Evolutionary conservation across 2,329 filamentous ascomycete genomes (phyloP), one percentile per base, ranked within the genome.

Genomic region (Aspergillus viridinutans): DNA sequence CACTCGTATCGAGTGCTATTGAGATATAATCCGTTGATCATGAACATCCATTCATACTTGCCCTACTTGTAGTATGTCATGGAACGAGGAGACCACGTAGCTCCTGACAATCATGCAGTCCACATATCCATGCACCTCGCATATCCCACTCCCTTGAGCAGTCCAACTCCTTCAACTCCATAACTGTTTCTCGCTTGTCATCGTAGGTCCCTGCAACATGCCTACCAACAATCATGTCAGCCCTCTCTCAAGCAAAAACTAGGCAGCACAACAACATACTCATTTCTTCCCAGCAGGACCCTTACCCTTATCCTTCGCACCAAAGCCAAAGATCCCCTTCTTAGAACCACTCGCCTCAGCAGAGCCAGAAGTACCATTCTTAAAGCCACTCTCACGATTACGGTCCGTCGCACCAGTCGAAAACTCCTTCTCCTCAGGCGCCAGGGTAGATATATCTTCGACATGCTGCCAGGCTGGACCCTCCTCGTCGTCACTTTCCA

Each of bases 401-500:
- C n/a, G 23, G 26, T 25, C 21, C 32, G 28, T n/a, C 26, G 10
- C 23, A 12, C 23, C 23, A 21, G 9, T 28, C 14, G 32, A 10
- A 25, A 12, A 40, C 2, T 35, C 28, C 4, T 10, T 28, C 7
- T 23, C 38, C 29, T 25, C 28, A 20, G 14, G 26, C 8, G n/a
- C 10, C 29, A 12, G 1, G 20, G 20, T 35, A 23, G 53, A 51
- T 14, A 50, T 28, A 40, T 51, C 53, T 29, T 52, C 53, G 6
- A 59, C 23, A 3, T 63, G 59, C 43, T 57, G 62, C 61, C 58
- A 66, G 20, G 56, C 50, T 14, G 56, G 12, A 25, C 48, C 17
- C 21, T 61, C 52, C 32, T 58, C 43, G 50, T 63, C 40, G 29
- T 61, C 35, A 52, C 32, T 35, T 6, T 38, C 32, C 14, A 38